Percentiles rank a stretch among this genome's conserved stretches.
These are phyloP conservation scores for Cordyceps tenuipes DNA, from an alignment of 2,329 filamentous ascomycete species.

Conservation along the genomic window DNA sequence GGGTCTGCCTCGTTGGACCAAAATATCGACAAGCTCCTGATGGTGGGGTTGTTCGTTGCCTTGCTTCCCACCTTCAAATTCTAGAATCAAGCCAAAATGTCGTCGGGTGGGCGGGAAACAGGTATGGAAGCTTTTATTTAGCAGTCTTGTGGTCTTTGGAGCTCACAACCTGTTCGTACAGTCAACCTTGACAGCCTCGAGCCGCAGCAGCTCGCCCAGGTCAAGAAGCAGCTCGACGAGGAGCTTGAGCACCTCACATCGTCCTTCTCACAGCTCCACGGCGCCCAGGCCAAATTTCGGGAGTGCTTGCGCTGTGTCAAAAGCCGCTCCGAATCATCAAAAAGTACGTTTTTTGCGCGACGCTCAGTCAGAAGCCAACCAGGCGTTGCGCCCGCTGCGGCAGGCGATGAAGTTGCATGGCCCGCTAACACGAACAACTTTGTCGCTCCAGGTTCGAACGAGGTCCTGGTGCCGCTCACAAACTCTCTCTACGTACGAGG, in stretches of 20 bases:
- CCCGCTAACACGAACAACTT: neutral
- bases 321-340: slow-evolving; percentile 23
- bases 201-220: slow-evolving; percentile 74
- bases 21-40: neutral
- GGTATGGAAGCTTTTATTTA: neutral
- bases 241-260: slow-evolving; percentile 90
- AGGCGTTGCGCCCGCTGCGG: too few species aligned
- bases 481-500: slow-evolving; percentile 92
- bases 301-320: slow-evolving; percentile 78
- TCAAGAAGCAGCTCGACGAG: slow-evolving; percentile 94
- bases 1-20: neutral
- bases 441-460: slow-evolving; percentile 31
- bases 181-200: slow-evolving; percentile 67
- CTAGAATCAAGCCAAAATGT: neutral
- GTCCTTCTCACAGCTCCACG: slow-evolving; percentile 83
- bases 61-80: neutral
- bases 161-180: slow-evolving; percentile 18
- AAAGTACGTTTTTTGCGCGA: neutral
- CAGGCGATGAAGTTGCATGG: too few species aligned
- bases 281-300: slow-evolving; percentile 83
- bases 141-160: neutral
- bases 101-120: slow-evolving; percentile 9
- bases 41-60: slow-evolving; percentile 6
- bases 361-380: neutral
- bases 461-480: slow-evolving; percentile 85